phyloP scores from a whole-genome alignment of 2,329 filamentous ascomycete genomes.

The Fusarium sp. region DNA sequence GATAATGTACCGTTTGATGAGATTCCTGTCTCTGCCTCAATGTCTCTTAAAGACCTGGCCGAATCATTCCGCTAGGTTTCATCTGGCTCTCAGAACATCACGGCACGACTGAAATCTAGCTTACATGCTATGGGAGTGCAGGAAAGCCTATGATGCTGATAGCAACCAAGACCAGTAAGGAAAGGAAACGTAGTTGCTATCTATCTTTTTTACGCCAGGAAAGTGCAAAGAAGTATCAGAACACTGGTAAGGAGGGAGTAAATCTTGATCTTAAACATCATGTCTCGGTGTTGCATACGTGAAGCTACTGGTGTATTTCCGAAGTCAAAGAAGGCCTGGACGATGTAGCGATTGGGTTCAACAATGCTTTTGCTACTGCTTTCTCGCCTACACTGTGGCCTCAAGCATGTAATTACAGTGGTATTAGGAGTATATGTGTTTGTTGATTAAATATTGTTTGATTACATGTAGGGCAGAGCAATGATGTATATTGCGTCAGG shows the following conservation, averaged over 20 bases:
- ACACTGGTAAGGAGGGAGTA: neutral
- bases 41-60: neutral
- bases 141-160: no score
- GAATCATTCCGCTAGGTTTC: neutral
- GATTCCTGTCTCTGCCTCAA: neutral
- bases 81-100: no score
- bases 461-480: neutral
- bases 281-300: rapidly evolving
- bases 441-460: neutral
- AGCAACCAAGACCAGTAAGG: no score
- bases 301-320: no score
- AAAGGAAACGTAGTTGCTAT: no score
- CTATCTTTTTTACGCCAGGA: no score
- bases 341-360: neutral
- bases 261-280: neutral
- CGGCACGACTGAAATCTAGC: no score
- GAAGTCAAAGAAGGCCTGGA: neutral
- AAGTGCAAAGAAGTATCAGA: neutral
- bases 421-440: rapidly evolving
- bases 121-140: no score
- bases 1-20: neutral
- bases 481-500: neutral
- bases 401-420: rapidly evolving
- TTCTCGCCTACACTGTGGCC: no score
- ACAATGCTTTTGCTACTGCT: neutral